Base-by-base conservation (phyloP, 2,329 filamentous ascomycete genomes). In the Verticillium dahliae region DNA sequence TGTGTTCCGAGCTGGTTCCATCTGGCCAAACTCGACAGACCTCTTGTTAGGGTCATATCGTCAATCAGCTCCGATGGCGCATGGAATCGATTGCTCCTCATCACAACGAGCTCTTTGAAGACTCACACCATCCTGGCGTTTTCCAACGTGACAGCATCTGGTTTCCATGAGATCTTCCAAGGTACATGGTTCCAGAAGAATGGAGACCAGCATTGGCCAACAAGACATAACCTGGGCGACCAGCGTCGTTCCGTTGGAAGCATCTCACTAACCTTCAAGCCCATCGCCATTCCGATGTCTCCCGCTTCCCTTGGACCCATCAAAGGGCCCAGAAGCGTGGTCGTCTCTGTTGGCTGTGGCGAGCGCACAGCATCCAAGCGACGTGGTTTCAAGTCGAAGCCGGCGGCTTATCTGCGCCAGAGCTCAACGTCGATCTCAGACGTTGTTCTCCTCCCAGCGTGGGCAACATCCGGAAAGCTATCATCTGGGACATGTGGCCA, bases 401-500 rank as follows among this genome's bases (percentile, higher is more conserved):
- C 45, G 18, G 45, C 45, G 22, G n/a, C 45, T 52, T 52, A 52
- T 52, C 45, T 52, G n/a, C 45, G 9, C 45, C 18, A 10, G 45
- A 52, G 45, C 18, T 52, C 27, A 31, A 31, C 13, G 45, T 22
- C 45, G 45, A 52, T 52, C 45, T 52, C 22, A 18, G 18, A 52
- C 7, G 18, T 18, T 22, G 45, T 10, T 52, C 2, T 52, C 45
- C 7, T 14, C 45, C 7, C 14, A 52, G 9, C 45, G 7, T 9
- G 45, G 1, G 34, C 27, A 33, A 39, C 57, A 33, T 18, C 38
- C 37, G n/a, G 34, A 27, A 41, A 58, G 38, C 57, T 58, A 58
- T 58, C 57, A 39, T 33, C 57, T 33, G 27, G 33, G n/a, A 45
- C 58, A 59, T 59, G 58, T 59, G 58, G 58, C 45, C 58, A 59